These are phyloP conservation scores for Sugiyamaella xylanicola DNA, from an alignment of 1,139 yeast genomes.

Conservation along the genomic window DNA sequence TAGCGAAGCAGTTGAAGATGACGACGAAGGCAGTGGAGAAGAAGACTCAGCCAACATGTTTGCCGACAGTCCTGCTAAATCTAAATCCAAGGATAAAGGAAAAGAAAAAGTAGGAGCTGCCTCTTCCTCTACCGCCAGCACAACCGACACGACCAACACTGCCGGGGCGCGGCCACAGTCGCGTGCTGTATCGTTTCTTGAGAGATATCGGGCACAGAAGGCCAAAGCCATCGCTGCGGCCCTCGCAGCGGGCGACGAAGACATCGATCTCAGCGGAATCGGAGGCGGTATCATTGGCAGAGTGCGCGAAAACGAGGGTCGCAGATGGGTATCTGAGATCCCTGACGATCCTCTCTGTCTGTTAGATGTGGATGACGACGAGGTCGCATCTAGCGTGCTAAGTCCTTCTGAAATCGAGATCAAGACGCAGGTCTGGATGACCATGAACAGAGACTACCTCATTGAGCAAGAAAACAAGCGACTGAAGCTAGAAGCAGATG, in stretches of 20 bases:
- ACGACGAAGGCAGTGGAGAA: constrained; percentile 1
- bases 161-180: constrained; percentile 6
- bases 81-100: background rate
- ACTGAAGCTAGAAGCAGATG: constrained; percentile 84
- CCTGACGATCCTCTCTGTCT: constrained; percentile 63
- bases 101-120: background rate
- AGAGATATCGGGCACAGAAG: constrained; percentile 23
- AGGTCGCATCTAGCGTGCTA: constrained; percentile 60
- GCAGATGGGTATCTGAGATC: constrained; percentile 48
- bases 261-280: constrained; percentile 22
- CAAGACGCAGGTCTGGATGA: constrained; percentile 86
- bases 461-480: constrained; percentile 84
- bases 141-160: background rate
- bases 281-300: constrained; percentile 21
- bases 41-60: background rate
- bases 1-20: background rate
- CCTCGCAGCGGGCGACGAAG: constrained; percentile 24
- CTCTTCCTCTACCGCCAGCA: background rate
- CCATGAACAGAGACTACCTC: constrained; percentile 81
- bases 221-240: constrained; percentile 26
- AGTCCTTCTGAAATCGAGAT: constrained; percentile 65
- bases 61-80: background rate
- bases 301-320: constrained; percentile 20
- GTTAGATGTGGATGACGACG: constrained; percentile 82
- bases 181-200: constrained; percentile 19